These are phyloP conservation scores for Aspergillus proliferans DNA, from an alignment of 2,329 filamentous ascomycete genomes.

Conservation along the genomic window DNA sequence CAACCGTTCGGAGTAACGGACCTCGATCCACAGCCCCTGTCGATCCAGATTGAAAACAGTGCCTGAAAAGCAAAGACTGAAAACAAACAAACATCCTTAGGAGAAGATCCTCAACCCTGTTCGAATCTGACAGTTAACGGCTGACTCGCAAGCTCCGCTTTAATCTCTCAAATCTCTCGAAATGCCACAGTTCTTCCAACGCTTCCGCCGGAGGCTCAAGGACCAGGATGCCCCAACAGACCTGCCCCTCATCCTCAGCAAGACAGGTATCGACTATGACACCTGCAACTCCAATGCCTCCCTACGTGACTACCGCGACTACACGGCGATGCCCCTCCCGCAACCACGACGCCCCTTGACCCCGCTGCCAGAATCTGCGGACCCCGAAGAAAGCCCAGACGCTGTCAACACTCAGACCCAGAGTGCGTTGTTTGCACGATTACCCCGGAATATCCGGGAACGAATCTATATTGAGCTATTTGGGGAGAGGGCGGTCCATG, in stretches of 20 bases:
- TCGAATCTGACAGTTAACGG: too few species aligned
- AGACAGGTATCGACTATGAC: neutral
- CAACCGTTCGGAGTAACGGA: neutral
- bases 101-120: too few species aligned
- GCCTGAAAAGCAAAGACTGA: too few species aligned
- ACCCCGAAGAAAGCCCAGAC: neutral
- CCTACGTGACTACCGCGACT: neutral
- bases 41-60: neutral
- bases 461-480: conserved; percentile 2
- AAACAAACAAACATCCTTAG: too few species aligned
- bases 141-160: too few species aligned
- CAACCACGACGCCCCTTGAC: neutral
- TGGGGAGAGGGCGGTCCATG: conserved; percentile 1
- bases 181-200: neutral
- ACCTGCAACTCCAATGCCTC: neutral
- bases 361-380: neutral
- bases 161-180: neutral
- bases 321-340: neutral
- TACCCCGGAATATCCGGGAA: neutral
- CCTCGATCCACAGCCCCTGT: neutral
- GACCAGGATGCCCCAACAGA: neutral
- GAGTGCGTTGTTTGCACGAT: conserved; percentile 1
- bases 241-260: neutral
- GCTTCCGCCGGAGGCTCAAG: neutral
- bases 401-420: neutral